phyloP scores from a whole-genome alignment of 176 grass and related monocot genomes.

The Chrysopogon serrulatus region DNA sequence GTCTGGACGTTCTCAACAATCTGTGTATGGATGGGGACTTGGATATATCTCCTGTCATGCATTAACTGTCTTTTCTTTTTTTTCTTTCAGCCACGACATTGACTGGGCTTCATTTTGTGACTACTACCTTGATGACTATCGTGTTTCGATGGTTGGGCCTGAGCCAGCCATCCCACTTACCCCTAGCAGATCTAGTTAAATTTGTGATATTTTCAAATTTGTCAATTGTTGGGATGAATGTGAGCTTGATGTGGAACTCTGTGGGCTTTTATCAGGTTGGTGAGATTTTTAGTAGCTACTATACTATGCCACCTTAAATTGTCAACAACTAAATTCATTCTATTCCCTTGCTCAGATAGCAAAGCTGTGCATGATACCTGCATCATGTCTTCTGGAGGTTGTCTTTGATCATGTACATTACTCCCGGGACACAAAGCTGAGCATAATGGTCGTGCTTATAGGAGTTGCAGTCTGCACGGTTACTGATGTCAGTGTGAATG shows the following conservation, averaged over 20 bases:
- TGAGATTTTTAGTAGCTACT: not conserved
- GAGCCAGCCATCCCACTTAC: conserved; percentile 74
- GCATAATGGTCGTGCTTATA: conserved; percentile 8
- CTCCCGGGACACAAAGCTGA: conserved; percentile 1
- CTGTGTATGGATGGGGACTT: not conserved
- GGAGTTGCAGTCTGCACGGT: conserved; percentile 1
- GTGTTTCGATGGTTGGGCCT: conserved; percentile 66
- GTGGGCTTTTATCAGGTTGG: conserved; percentile 89
- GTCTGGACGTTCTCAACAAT: not conserved
- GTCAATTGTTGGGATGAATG: conserved; percentile 48
- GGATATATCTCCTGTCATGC: not conserved
- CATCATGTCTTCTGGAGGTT: not conserved
- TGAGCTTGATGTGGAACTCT: conserved; percentile 92
- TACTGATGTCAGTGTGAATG: not conserved
- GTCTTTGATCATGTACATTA: not conserved
- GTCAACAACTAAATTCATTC: not conserved
- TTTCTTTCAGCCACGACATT: conserved; percentile 70
- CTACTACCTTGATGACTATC: conserved; percentile 69
- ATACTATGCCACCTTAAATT: not conserved
- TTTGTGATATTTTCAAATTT: conserved; percentile 72
- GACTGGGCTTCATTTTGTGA: conserved; percentile 87
- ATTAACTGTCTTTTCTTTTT: not conserved
- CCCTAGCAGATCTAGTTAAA: conserved; percentile 62
- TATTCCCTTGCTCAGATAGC: not conserved
- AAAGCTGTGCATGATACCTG: conserved; percentile 13